Evolutionary conservation across 371 early-diverging fungal genomes (phyloP).

Genomic region (Funneliformis caledonium): DNA sequence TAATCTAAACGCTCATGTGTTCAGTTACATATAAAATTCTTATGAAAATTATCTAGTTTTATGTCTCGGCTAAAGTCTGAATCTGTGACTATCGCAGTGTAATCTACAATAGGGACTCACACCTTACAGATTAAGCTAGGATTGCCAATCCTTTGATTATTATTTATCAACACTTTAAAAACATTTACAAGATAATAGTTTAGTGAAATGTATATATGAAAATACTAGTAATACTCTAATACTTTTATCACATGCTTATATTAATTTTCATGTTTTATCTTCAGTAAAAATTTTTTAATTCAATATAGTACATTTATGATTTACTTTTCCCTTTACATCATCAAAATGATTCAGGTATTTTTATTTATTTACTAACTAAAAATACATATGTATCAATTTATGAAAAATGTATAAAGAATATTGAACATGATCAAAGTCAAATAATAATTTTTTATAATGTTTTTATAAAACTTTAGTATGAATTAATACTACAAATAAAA

Average conservation of each 20-base stretch:
- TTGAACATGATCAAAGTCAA: background rate
- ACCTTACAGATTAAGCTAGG: too few species aligned
- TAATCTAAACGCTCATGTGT: too few species aligned
- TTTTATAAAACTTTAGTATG: background rate
- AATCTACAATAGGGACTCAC: too few species aligned
- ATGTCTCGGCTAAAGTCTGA: too few species aligned
- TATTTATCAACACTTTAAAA: background rate
- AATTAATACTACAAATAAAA: too few species aligned
- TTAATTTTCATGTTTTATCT: background rate
- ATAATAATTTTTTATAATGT: background rate
- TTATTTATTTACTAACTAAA: background rate
- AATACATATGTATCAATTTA: background rate
- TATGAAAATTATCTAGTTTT: too few species aligned
- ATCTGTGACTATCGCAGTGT: too few species aligned
- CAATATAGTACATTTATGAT: background rate
- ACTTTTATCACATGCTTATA: background rate
- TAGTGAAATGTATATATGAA: background rate
- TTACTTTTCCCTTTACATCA: background rate
- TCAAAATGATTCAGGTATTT: constrained; percentile 1
- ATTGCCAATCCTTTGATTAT: too few species aligned
- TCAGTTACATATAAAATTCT: too few species aligned
- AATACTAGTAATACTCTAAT: background rate
- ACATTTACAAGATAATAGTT: background rate
- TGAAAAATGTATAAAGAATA: background rate
- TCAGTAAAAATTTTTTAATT: background rate